Evolutionary conservation across 2,329 filamentous ascomycete species (phyloP).

Genomic region (Monosporascus sp.): DNA sequence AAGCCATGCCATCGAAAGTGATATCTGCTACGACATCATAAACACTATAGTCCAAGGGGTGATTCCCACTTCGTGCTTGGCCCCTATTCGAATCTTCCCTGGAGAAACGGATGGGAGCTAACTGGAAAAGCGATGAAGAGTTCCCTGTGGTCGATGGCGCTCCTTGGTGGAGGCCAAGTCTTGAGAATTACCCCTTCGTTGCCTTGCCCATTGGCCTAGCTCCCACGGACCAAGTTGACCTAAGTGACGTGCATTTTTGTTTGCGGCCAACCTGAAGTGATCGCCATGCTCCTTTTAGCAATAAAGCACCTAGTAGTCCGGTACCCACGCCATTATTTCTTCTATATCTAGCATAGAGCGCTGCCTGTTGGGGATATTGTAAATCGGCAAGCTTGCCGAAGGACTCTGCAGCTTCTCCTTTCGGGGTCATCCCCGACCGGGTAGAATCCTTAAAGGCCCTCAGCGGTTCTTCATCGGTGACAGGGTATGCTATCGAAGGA

Average conservation of each 20-base stretch:
- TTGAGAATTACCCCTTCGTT: neutral
- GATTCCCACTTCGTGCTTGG: neutral
- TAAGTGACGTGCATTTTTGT: no score
- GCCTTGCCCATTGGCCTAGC: neutral
- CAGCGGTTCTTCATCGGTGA: neutral
- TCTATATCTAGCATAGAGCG: no score
- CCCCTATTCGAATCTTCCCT: neutral
- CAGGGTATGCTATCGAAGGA: no score
- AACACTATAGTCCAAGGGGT: neutral
- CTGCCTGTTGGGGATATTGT: no score
- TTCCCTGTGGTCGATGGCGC: neutral
- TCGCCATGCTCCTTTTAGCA: no score
- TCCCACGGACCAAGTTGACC: neutral
- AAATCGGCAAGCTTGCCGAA: neutral
- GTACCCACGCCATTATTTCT: no score
- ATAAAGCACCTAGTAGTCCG: no score
- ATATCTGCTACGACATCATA: no score
- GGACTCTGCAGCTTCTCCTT: neutral
- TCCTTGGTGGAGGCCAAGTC: neutral
- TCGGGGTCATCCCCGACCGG: neutral
- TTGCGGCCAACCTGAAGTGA: no score
- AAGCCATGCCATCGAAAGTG: no score
- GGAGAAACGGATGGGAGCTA: no score
- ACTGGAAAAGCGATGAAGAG: neutral
- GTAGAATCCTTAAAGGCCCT: neutral